Conservation (phyloP, 192 early-diverging fungal genomes). For the Phycomyces blakesleeanus region DNA sequence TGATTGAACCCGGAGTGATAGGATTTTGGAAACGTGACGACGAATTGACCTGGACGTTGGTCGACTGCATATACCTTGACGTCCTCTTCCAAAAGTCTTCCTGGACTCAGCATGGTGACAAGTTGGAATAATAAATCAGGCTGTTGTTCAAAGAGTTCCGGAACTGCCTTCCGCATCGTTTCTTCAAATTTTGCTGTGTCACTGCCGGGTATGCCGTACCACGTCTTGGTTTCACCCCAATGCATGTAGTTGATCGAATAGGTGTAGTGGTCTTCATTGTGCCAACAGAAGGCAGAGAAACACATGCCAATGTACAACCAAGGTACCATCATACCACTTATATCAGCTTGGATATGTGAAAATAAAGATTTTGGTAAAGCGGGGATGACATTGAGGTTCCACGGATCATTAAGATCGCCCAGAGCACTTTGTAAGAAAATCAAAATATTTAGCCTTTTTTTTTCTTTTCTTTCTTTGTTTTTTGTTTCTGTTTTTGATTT, state of each 20-base stretch:
- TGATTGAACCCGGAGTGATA: constrained; percentile 98
- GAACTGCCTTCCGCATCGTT: constrained; percentile 72
- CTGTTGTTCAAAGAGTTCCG: constrained; percentile 85
- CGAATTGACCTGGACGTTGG: constrained; percentile 90
- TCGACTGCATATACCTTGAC: constrained; percentile 77
- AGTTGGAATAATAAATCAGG: constrained; percentile 93
- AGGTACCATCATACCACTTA: constrained; percentile 95
- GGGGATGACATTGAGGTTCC: constrained; percentile 90
- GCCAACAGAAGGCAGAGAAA: constrained; percentile 97
- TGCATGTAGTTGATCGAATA: constrained; percentile 97
- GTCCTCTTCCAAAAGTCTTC: constrained; percentile 60
- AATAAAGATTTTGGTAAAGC: constrained; percentile 79
- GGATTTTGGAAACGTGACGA: constrained; percentile 90
- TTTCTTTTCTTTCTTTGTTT: constrained; percentile 1
- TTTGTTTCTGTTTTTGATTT: not conserved
- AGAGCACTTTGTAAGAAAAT: constrained; percentile 38
- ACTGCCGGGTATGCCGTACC: constrained; percentile 90
- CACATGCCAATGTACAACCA: constrained; percentile 97
- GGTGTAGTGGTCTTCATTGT: constrained; percentile 95
- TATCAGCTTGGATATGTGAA: constrained; percentile 84
- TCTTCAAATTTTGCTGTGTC: constrained; percentile 81
- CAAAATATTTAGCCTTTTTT: not conserved
- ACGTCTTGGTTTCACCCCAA: constrained; percentile 95
- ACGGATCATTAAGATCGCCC: constrained; percentile 46
- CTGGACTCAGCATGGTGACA: constrained; percentile 87